Base-by-base conservation (phyloP, 116 monocot genomes). In the Zostera marina region DNA sequence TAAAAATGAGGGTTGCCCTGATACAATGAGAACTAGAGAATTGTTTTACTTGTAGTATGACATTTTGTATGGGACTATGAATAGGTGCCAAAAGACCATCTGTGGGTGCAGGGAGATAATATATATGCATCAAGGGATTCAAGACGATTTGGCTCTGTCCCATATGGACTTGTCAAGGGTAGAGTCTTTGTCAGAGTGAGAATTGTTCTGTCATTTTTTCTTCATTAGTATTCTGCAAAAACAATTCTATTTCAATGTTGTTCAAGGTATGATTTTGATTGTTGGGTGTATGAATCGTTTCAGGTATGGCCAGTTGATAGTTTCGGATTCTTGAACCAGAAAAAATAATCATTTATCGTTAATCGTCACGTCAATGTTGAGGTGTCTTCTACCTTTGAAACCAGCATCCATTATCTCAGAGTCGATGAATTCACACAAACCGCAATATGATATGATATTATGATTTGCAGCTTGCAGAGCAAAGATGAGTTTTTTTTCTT, bases 21-120 rank as follows among this genome's bases (percentile, higher is more conserved):
- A n/a, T n/a, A n/a, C n/a, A n/a, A n/a, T n/a, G n/a, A n/a, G n/a
- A n/a, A n/a, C n/a, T n/a, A n/a, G n/a, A n/a, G n/a, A n/a, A n/a
- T n/a, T 56, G 13, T 48, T 64, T 19, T 39, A 38, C 40, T 20
- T 6, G 46, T 45, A 52, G 43, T 14, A 8, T 21, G 1, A 59
- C 42, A 6, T 53, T 45, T 9, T 59, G 16, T 10, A 24, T 61
- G 7, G 42, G n/a, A n/a, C n/a, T n/a, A n/a, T n/a, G n/a, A n/a
- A 47, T 63, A 94, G 94, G 88, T 94, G 42, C 84, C 94, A 23
- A 73, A 77, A 59, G 94, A 79, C 9, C 84, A 94, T 77, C 67
- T 81, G 66, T 94, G 88, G 88, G 79, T 94, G 56, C 77, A 84
- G 65, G 94, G 94, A 12, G 94, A 94, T 66, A 85, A 94, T 53